Base-by-base conservation (phyloP, 2,329 filamentous ascomycete genomes). In the Colletotrichum destructivum region DNA sequence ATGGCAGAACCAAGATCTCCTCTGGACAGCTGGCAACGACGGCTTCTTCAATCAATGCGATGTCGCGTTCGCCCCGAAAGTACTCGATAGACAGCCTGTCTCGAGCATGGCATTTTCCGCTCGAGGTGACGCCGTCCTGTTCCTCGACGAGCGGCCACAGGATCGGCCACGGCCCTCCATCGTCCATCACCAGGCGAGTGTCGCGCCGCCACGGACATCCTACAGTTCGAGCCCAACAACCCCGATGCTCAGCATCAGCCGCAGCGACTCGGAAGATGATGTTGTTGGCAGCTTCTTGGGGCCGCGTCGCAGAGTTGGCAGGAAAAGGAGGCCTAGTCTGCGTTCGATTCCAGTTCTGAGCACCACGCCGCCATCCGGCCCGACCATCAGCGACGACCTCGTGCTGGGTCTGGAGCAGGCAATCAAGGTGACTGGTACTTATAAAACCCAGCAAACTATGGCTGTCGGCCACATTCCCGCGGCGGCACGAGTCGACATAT, bases 251-350 rank as follows among this genome's bases (percentile, higher is more conserved):
- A 89, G 87, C 75, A 84, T 88, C 64, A 91, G 88, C 75, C 86
- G 86, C 56, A 92, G 89, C 74, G 90, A 92, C 74, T 92, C 90
- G 0, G 90, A 92, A 75, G 90, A 92, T 74, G 90, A 92, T 62
- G 88, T 88, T 0, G 83, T 91, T 7, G 88, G 87, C 3, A 90
- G 84, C 71, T 92, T 92, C 76, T 79, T 92, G 2, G 87, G 87
- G 0, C 82, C 87, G 9, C 84, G 81, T 68, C 82, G 80, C 60
- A 82, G 80, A 47, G 76, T 74, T 18, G 77, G 81, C 52, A 81
- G 84, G 71, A 83, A 82, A 74, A 83, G 87, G 23, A 81, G 84
- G 56, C 76, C 81, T 2, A 86, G 84, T 73, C 80, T 81, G 15
- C 72, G 74, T 13, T 75, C 74, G 15, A 47, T 69, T 16, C 69